These are phyloP conservation scores for Fusarium foetens DNA, from an alignment of 2,329 filamentous ascomycete species.

Conservation along the genomic window DNA sequence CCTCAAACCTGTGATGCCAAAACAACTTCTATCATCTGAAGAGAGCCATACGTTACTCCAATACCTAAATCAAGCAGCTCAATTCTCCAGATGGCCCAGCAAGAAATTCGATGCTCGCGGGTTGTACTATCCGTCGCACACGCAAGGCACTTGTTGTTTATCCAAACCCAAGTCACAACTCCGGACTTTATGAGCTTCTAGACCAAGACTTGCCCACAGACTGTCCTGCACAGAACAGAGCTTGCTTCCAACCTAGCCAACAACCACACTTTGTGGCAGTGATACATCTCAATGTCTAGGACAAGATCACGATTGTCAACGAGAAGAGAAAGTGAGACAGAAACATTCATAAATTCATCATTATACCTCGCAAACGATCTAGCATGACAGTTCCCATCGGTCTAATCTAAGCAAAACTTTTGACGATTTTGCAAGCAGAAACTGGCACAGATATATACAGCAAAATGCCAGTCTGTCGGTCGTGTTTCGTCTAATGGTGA, in stretches of 20 bases:
- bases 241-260: slow-evolving; percentile 14
- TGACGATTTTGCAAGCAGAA: neutral
- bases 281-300: neutral
- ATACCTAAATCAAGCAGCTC: neutral
- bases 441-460: slow-evolving; percentile 24
- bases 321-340: neutral
- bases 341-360: slow-evolving; percentile 15
- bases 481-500: slow-evolving; percentile 21
- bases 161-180: slow-evolving; percentile 10
- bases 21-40: neutral
- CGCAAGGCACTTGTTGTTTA: slow-evolving; percentile 1
- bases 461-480: neutral
- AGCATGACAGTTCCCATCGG: neutral
- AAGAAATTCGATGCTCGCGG: neutral
- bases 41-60: neutral
- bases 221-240: slow-evolving; percentile 1
- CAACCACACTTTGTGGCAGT: slow-evolving; percentile 2
- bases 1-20: neutral
- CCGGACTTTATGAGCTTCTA: slow-evolving; percentile 26
- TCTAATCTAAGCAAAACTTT: slow-evolving; percentile 7
- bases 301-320: slow-evolving; percentile 15
- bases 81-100: neutral
- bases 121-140: slow-evolving; percentile 10
- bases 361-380: slow-evolving; percentile 4
- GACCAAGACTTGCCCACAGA: slow-evolving; percentile 2